Conservation (phyloP, 495 filamentous ascomycete genomes). For the Penicillium lividum region DNA sequence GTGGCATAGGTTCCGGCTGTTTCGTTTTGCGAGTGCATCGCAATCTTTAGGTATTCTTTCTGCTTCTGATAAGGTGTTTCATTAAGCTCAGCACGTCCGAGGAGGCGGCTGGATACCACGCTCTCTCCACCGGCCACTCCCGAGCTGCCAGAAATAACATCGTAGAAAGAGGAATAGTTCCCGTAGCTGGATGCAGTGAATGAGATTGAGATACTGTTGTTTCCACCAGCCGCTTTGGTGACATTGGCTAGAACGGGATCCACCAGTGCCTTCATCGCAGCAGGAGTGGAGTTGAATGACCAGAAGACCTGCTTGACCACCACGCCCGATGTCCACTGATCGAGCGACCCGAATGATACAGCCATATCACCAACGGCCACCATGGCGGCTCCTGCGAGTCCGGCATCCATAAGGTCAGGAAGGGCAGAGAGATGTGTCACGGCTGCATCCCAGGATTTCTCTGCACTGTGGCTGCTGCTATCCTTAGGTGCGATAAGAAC, state of each 20-base stretch:
- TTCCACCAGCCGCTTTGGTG: neutral
- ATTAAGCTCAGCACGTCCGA: slow-evolving; percentile 25
- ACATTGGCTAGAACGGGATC: slow-evolving; percentile 6
- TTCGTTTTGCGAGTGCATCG: neutral
- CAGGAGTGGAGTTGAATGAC: slow-evolving; percentile 13
- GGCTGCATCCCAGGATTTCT: slow-evolving; percentile 43
- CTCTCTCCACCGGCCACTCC: slow-evolving; percentile 10
- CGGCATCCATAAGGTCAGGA: slow-evolving; percentile 39
- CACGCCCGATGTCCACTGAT: neutral
- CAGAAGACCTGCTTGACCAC: slow-evolving; percentile 1
- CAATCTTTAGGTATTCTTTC: slow-evolving; percentile 4
- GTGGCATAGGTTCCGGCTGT: neutral
- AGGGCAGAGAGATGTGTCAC: slow-evolving; percentile 40
- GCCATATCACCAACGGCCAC: slow-evolving; percentile 2
- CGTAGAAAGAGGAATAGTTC: neutral
- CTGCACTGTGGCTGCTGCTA: slow-evolving; percentile 7
- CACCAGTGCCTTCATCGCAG: slow-evolving; percentile 13
- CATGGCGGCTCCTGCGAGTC: slow-evolving; percentile 12
- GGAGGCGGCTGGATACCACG: slow-evolving; percentile 23
- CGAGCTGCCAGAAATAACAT: neutral
- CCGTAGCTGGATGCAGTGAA: slow-evolving; percentile 9
- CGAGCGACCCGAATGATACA: neutral
- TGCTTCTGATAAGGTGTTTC: slow-evolving; percentile 10
- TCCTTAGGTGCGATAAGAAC: slow-evolving; percentile 32
- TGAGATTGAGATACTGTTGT: neutral